A percentile compares a stretch with the other conserved stretches of the same genome.
Conservation (phyloP, 495 filamentous ascomycete species). For the Penicillium maclennaniae region DNA sequence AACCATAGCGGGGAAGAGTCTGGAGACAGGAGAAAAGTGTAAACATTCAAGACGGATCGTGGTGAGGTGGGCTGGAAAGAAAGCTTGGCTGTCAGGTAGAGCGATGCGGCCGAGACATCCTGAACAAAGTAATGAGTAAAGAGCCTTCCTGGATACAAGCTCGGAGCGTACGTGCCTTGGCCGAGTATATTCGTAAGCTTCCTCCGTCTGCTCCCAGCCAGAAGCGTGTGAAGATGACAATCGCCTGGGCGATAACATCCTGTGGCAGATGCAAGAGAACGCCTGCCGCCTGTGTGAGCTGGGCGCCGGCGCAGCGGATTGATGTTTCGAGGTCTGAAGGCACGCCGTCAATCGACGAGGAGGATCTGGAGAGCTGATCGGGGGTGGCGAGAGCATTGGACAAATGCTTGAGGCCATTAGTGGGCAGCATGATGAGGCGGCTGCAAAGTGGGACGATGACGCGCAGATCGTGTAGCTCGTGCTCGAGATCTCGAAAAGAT, state of each 20-base stretch:
- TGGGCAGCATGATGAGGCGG: constrained; percentile 21
- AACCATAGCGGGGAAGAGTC: constrained; percentile 58
- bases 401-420: constrained; percentile 51
- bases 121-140: constrained; percentile 27
- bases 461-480: constrained; percentile 6
- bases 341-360: constrained; percentile 64
- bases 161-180: constrained; percentile 40
- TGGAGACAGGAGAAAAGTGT: constrained; percentile 70
- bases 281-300: constrained; percentile 84
- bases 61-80: constrained; percentile 72
- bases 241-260: constrained; percentile 81
- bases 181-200: constrained; percentile 54
- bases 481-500: not conserved
- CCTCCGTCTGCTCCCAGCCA: constrained; percentile 69
- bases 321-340: constrained; percentile 73
- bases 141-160: not conserved
- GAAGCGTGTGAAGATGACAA: constrained; percentile 84
- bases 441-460: constrained; percentile 9
- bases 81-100: constrained; percentile 84
- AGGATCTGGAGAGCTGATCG: constrained; percentile 69
- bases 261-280: constrained; percentile 82
- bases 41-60: constrained; percentile 77
- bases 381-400: constrained; percentile 84
- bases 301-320: constrained; percentile 53
- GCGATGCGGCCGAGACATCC: constrained; percentile 74